phyloP scores from a whole-genome alignment of 345 rosid species.

The Populus pruinosa region DNA sequence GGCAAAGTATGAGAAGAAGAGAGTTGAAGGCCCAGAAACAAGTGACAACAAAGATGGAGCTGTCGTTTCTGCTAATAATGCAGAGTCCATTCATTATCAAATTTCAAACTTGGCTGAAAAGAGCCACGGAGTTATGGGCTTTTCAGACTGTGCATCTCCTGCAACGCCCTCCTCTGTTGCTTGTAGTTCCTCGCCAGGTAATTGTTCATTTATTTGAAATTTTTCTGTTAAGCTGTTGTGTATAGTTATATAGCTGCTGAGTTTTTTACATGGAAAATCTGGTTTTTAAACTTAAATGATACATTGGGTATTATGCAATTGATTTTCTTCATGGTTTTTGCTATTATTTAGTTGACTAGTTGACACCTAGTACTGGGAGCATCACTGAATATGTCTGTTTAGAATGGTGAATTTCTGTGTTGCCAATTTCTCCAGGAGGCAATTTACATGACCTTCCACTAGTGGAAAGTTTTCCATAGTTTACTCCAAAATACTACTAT shows the following conservation, averaged over 20 bases:
- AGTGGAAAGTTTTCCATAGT: neutral
- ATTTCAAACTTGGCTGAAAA: conserved; percentile 49
- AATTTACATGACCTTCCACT: neutral
- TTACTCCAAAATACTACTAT: neutral
- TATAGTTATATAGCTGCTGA: neutral
- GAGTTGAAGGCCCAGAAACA: conserved; percentile 65
- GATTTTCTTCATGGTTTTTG: neutral
- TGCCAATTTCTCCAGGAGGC: neutral
- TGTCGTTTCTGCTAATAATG: conserved; percentile 22
- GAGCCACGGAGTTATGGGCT: conserved; percentile 53
- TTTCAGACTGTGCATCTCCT: conserved; percentile 73
- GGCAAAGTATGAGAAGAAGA: conserved; percentile 91
- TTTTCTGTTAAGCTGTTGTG: neutral
- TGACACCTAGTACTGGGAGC: neutral
- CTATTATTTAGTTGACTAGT: neutral
- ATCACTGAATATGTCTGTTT: neutral
- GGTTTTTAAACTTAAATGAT: neutral
- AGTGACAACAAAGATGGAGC: conserved; percentile 42
- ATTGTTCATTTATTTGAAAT: neutral
- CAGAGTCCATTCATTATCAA: conserved; percentile 44
- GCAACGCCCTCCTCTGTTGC: conserved; percentile 94
- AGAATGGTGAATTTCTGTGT: neutral
- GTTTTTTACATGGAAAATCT: neutral
- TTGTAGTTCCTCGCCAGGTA: conserved; percentile 88
- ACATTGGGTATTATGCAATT: neutral